A percentile compares a stretch with the other conserved stretches of the same genome.
Evolutionary conservation across 495 filamentous ascomycete species (phyloP).

Genomic region (Chlorociboria aeruginascens): DNA sequence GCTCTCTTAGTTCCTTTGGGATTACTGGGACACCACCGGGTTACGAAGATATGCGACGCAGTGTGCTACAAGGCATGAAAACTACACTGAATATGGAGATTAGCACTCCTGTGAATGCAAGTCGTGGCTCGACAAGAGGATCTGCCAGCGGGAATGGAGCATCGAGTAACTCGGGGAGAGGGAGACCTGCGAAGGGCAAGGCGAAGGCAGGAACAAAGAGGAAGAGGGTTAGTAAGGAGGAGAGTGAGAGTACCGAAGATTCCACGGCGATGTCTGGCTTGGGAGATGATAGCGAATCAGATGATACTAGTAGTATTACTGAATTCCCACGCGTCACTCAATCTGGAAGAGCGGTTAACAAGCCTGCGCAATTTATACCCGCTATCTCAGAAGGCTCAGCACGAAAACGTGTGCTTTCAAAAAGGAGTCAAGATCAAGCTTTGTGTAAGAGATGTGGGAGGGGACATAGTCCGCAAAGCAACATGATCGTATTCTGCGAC

Average conservation of each 20-base stretch:
- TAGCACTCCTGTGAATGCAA: conserved; percentile 5
- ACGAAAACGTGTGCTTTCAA: conserved; percentile 31
- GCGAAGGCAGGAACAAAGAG: conserved; percentile 28
- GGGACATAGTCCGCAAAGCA: conserved; percentile 59
- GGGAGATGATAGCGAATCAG: conserved; percentile 34
- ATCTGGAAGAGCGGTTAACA: conserved; percentile 70
- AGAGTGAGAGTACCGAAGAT: conserved; percentile 22
- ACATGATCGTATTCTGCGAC: conserved; percentile 93
- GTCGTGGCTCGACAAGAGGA: background rate
- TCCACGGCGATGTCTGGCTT: conserved; percentile 25
- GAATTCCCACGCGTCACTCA: conserved; percentile 55
- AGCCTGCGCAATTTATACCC: conserved; percentile 59
- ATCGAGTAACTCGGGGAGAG: conserved; percentile 2
- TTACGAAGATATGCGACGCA: conserved; percentile 35
- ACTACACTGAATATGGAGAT: conserved; percentile 34
- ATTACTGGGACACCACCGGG: conserved; percentile 25
- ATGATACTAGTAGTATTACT: conserved; percentile 36
- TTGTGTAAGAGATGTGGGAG: conserved; percentile 71
- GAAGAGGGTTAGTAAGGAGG: conserved; percentile 31
- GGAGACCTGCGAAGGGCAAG: background rate
- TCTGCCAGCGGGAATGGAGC: conserved; percentile 1
- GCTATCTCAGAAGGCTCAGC: conserved; percentile 30
- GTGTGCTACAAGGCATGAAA: conserved; percentile 36
- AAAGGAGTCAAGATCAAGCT: conserved; percentile 36
- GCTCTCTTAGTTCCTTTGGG: conserved; percentile 14